Evolutionary conservation across 108 stramenopile species (phyloP), one percentile per base, ranked within the genome.

Genomic region (Skeletonema costatum): DNA sequence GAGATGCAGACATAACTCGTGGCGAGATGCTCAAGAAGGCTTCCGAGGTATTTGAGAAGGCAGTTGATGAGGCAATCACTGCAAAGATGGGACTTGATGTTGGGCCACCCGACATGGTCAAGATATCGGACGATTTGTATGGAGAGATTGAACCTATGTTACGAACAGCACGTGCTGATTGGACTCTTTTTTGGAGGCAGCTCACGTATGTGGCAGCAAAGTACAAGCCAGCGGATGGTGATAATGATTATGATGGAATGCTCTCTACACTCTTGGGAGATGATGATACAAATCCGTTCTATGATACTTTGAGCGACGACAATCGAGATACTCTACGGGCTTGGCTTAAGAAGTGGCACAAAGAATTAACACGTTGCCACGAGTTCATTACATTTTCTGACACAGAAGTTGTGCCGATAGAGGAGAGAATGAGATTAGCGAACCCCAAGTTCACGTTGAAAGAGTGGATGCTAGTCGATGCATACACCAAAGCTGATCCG

Each of bases 381-480:
- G 17, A 63, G 6, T 50, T 76, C 36, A 63, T 29, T 12, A 39
- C 30, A 21, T 2, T 25, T 21, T 51, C 60, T 19, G 64, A 69
- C 25, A 42, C 11, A 4, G 39, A 64, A n/a, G 53, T 73, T 1
- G 32, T 77, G 7, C 75, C 64, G 30, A 70, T 76, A 19, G 69
- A 61, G 48, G 85, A 91, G 61, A 72, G 74, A 64, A 94, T 94
- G 93, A 53, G 76, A 32, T 46, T 67, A 10, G 68, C 78, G 30
- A 94, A 93, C 79, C 92, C 93, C 35, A 94, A 97, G 39, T 94
- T 87, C 4, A 89, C 92, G 1, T 69, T 97, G 13, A 65, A 90
- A 60, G 93, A 94, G 75, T 92, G 92, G 93, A 97, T 93, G 89
- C 69, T 97, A 66, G 93, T 94, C 13, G 92, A 97, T 60, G 90